These are phyloP conservation scores for Trametes coccinea DNA, from an alignment of 768 basidiomycete species.

Conservation along the genomic window DNA sequence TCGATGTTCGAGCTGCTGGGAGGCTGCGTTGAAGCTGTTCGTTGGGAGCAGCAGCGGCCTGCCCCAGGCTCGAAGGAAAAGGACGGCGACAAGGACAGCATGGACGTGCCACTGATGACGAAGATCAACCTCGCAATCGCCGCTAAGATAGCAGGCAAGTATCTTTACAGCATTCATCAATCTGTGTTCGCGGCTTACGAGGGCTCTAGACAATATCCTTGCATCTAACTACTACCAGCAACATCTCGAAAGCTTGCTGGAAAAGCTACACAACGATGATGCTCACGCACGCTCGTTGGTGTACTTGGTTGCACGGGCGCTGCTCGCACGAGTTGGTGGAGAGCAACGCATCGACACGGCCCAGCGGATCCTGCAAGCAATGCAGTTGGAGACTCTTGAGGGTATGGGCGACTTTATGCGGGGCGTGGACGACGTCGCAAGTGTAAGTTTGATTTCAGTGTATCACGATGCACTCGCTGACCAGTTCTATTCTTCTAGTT, in stretches of 20 bases:
- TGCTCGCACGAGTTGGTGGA: conserved; percentile 58
- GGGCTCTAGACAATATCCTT: conserved; percentile 55
- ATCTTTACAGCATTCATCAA: neutral
- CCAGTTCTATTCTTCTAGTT: conserved; percentile 36
- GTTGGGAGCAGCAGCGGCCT: conserved; percentile 34
- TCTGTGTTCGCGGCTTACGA: neutral
- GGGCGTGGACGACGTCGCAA: conserved; percentile 31
- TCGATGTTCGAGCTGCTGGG: conserved; percentile 46
- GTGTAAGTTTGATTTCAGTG: conserved; percentile 25
- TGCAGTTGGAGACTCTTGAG: conserved; percentile 48
- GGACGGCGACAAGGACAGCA: conserved; percentile 27
- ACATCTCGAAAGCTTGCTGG: conserved; percentile 51
- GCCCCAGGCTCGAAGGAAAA: conserved; percentile 34
- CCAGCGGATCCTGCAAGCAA: conserved; percentile 44
- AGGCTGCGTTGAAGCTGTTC: conserved; percentile 53
- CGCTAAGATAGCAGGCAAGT: conserved; percentile 64
- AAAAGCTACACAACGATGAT: conserved; percentile 49
- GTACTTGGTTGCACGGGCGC: conserved; percentile 60
- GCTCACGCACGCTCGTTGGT: conserved; percentile 57
- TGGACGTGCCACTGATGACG: conserved; percentile 44
- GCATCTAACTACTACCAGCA: conserved; percentile 44
- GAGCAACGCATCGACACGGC: conserved; percentile 60
- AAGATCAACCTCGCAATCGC: conserved; percentile 56
- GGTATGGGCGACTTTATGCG: conserved; percentile 42
- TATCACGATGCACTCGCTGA: conserved; percentile 1